Conservation (phyloP, 345 rosid species). For the Melaleuca quinquenervia region DNA sequence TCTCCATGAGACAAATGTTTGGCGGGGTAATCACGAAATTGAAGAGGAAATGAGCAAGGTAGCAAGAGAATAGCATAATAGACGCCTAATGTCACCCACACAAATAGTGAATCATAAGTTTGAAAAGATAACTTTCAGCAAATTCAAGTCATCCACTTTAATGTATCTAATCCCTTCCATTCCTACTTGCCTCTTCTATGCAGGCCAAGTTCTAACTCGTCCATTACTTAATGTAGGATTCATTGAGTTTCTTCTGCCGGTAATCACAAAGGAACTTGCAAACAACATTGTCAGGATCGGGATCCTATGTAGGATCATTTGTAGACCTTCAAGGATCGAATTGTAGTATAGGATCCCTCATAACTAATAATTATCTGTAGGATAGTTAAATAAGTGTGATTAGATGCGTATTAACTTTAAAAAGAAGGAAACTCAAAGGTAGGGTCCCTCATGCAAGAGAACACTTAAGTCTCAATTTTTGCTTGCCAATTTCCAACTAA, state of each 20-base stretch:
- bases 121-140: not conserved
- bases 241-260: not conserved
- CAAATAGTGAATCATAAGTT: not conserved
- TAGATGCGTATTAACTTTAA: not conserved
- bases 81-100: not conserved
- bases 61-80: not conserved
- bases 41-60: not conserved
- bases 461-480: not conserved
- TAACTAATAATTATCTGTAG: too few species aligned
- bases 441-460: not conserved
- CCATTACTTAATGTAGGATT: not conserved
- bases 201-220: not conserved
- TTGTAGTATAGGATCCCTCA: not conserved
- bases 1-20: not conserved
- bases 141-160: not conserved
- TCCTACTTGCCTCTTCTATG: not conserved
- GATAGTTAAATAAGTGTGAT: not conserved
- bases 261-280: not conserved
- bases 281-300: not conserved
- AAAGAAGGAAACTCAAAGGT: not conserved
- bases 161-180: not conserved
- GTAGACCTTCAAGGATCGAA: not conserved
- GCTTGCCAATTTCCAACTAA: not conserved
- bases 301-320: not conserved
- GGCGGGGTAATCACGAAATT: not conserved